Base-by-base conservation (phyloP, 164 flowering plant species). In the Vitis rotundifolia region DNA sequence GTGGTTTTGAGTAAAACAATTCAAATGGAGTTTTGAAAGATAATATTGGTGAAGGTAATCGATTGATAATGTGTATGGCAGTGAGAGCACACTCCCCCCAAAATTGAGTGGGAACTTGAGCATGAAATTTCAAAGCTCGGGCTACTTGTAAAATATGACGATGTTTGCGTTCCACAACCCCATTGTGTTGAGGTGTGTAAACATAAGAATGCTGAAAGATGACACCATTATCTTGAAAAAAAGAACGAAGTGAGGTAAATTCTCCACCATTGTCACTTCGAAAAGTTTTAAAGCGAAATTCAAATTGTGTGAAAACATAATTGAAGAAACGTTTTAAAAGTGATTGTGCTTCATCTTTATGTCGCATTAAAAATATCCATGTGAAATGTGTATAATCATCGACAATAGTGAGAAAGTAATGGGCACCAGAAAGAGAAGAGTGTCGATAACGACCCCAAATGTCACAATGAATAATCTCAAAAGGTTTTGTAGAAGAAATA, bases 211-310 rank as follows among this genome's bases (percentile, higher is more conserved):
- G 44, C 6, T 31, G 14, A 59, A 59, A 59, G 18, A 59, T 59
- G 62, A 59, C 62, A 59, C 31, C 31, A 59, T 59, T 59, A 59
- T 59, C 62, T 59, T 59, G 62, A 18, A 59, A 59, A 59, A n/a
- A n/a, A n/a, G n/a, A n/a, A n/a, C n/a, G n/a, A n/a, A n/a, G n/a
- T n/a, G n/a, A n/a, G n/a, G n/a, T n/a, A n/a, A n/a, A n/a, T n/a
- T n/a, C n/a, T n/a, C n/a, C n/a, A n/a, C 61, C 61, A 59, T 59
- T 59, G 61, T 26, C 61, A 11, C 31, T n/a, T 11, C 18, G 18
- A 59, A 59, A 59, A 26, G 13, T n/a, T n/a, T 18, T 59, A 59
- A 59, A 7, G 62, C 18, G 62, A 59, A 9, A 59, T n/a, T 59
- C 26, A 59, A 59, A 11, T 59, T 28, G 62, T 3, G 62, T 59